Evolutionary conservation across 768 basidiomycete genomes (phyloP), one percentile per base, ranked within the genome.

Genomic region (Megacollybia marginata): DNA sequence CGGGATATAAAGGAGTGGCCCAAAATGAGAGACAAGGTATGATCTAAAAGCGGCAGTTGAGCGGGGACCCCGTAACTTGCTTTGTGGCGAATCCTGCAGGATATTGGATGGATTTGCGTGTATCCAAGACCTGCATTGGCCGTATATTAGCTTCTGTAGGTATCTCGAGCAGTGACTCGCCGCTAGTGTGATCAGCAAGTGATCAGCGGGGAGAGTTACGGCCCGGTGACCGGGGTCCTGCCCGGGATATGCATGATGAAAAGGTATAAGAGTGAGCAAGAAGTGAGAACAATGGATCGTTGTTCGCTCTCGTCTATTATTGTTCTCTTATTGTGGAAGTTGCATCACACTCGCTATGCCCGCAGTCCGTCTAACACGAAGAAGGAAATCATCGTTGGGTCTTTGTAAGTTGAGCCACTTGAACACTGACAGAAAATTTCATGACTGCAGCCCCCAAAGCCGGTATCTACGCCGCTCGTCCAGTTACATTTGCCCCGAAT

Each of bases 401-500:
- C 44, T 16, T 5, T 15, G 44, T 44, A 44, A 44, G n/a, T n/a
- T 10, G 2, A 13, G 23, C 23, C 3, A 44, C 23, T 31, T 2
- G 4, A 15, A 44, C 15, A 2, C 44, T n/a, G 13, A 44, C 28
- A 13, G 18, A 13, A 19, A 44, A n/a, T n/a, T 44, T 31, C 44
- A 19, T 23, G 28, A 5, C 28, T 13, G 13, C 13, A 44, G 23
- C 71, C 28, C 73, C 75, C 48, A 81, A 77, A 54, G 64, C 80
- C 4, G 80, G 79, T 13, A 71, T 71, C 50, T 82, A 83, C 45
- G 67, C 73, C 0, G 67, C 74, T n/a, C 69, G 73, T 1, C 66
- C 70, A 5, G 77, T 84, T 23, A 80, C 78, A 0, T 85, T 85
- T 45, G 82, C 81, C 1, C 80, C 80, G 35, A 82, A 82, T 53